Evolutionary conservation across 805 yeast genomes (phyloP), one percentile per base, ranked within the genome.

Genomic region (Zygosaccharomyces rouxii): DNA sequence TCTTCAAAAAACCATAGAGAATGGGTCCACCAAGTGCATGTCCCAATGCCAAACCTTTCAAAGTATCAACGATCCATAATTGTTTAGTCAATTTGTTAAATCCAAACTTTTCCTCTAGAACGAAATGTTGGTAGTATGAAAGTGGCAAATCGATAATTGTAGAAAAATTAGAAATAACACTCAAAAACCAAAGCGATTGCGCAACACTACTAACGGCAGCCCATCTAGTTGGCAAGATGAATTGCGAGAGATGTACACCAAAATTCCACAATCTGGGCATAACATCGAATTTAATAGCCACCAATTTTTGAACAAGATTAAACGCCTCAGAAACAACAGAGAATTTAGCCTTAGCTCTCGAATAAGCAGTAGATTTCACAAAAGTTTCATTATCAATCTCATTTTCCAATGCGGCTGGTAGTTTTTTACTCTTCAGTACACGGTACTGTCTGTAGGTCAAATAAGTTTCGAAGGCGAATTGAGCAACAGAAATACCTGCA

Each of bases 61-160:
- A 40, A 53, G 73, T 71, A 67, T 94, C 99, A 22, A 78, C 63
- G 22, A 86, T 47, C 86, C 95, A 94, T 44, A 89, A 72, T 44
- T 73, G 70, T 14, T 75, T 52, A 2, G 97, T 92, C 56, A 80
- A 75, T 69, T 94, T 94, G 72, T 94, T 94, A 72, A 94, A 94
- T 1, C 99, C 99, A 60, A 76, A 92, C 68, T 80, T 80, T 66
- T 92, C 96, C 70, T 94, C 99, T 57, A 94, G 74, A 13, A 89
- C 90, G 71, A 94, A 94, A 58, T 85, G 84, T 49, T 78, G 72
- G 69, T 89, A 90, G 65, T 85, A 82, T 7, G 82, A 74, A 19
- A 83, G 62, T 3, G 99, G 99, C 47, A 86, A 64, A 3, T 79
- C 73, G 26, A 81, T 50, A 2, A 88, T 44, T 2, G 83, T 71